Base-by-base conservation (phyloP, 192 early-diverging fungal species). In the Haplosporangium gracile region DNA sequence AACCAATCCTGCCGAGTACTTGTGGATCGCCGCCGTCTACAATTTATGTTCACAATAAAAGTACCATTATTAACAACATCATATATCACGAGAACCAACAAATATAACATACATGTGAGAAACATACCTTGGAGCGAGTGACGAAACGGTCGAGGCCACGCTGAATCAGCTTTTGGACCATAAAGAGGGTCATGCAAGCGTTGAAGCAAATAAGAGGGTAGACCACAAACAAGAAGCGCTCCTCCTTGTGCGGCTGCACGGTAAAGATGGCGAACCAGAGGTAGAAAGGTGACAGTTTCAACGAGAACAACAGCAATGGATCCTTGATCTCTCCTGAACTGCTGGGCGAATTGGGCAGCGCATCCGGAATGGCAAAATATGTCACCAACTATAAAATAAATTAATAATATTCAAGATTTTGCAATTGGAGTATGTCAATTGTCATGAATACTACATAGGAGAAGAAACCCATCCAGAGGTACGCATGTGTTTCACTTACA, bases 211-310 rank as follows among this genome's bases (percentile, higher is more conserved):
- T 86, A 53, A 96, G 79, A 51, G 98, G 98, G 82, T 98, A 99
- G 1, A 95, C 94, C 26, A 99, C 95, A 87, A 91, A 98, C 79
- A 99, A 78, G 79, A 99, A 99, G 5, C 98, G 92, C 77, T 99
- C 98, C 81, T 99, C 98, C 88, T 99, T 99, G 90, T 99, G 98
- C n/a, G 97, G 94, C 87, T 98, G 97, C 16, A 91, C 32, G 4
- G 94, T 94, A 75, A 99, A 98, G 36, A 96, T 93, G 4, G 78
- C 70, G 39, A 99, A 90, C 93, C 93, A 94, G 22, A 97, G 53
- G 60, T 95, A 95, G 38, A 98, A 95, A 11, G 95, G 95, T 63
- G 88, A 45, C 2, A 97, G 86, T 70, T 94, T 93, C 60, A 91
- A 84, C 20, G 90, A 39, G 2, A 96, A 86, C 65, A 92, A 84